Base-by-base conservation (phyloP, 1,139 yeast species). In the Saccharomyces hybrid region DNA sequence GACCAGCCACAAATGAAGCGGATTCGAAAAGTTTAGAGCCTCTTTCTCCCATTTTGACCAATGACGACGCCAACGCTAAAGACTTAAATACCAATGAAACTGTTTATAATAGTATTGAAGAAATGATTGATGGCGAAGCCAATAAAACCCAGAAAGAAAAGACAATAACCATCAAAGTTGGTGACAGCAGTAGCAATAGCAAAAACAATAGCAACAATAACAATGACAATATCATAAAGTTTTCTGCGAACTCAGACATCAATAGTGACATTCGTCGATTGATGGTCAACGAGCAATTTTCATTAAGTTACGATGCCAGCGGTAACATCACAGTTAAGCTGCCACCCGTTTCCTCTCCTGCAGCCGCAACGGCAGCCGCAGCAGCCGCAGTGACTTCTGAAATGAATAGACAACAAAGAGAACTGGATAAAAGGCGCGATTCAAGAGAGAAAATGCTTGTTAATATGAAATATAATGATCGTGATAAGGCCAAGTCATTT, bases 391-490 rank as follows among this genome's bases (percentile, higher is more conserved):
- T 31, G 11, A 28, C 28, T 1, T 48, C 56, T 11, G 58, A 53
- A 27, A 27, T 48, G 7, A 54, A 47, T 14, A 57, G 55, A 41
- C 63, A 65, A 53, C 69, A 66, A 48, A 59, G 57, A 28, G 67
- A 67, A 52, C 51, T 68, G 26, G 70, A 68, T 42, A 65, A 61
- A 50, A 57, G 67, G 53, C 60, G 71, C 32, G 70, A 68, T 52
- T 59, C 64, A 3, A 57, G 69, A 26, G 71, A 68, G 47, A 63
- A 61, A 48, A 68, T 68, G 71, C 57, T 68, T 16, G 70, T 66
- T 7, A 63, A 62, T 47, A 61, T 68, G 63, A 68, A 68, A 54
- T 68, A 68, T 53, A 68, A 67, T 48, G 71, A 68, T 49, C 62
- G 70, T 50, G 65, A 63, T 42, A 64, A 61, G 50, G 64, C 70